These are phyloP conservation scores for Toxoplasma gondii DNA, from an alignment of 169 alveolate genomes.

Conservation along the genomic window DNA sequence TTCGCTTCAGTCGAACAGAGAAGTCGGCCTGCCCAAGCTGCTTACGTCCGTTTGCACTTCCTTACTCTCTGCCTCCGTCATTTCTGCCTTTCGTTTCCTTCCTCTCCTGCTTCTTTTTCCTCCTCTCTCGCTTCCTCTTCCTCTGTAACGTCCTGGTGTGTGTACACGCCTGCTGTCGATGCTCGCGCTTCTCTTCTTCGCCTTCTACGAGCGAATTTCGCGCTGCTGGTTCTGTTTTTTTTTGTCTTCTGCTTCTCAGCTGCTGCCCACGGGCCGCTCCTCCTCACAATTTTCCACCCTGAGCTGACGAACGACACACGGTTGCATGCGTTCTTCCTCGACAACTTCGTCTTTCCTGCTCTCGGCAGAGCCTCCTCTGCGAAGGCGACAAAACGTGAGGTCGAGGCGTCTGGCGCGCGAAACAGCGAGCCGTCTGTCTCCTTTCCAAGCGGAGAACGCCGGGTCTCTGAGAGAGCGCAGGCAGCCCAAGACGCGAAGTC, in stretches of 20 bases:
- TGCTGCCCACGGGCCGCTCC: background rate
- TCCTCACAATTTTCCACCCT: constrained; percentile 22
- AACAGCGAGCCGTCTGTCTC: background rate
- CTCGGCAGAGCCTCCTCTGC: background rate
- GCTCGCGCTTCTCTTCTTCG: background rate
- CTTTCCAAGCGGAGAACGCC: too few species aligned
- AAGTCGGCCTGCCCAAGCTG: too few species aligned
- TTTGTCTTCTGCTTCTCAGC: background rate
- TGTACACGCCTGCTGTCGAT: too few species aligned
- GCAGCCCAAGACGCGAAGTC: background rate
- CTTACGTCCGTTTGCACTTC: background rate
- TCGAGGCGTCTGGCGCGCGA: background rate
- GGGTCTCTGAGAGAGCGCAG: background rate
- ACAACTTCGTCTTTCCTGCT: background rate
- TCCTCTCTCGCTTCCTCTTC: background rate
- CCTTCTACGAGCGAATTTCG: background rate
- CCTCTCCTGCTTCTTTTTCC: background rate
- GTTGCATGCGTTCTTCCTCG: constrained; percentile 20
- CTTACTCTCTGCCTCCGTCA: too few species aligned
- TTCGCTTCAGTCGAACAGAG: too few species aligned
- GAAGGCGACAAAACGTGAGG: background rate
- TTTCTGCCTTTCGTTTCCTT: too few species aligned
- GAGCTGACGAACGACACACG: constrained; percentile 38
- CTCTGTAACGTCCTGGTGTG: background rate
- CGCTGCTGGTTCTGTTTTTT: background rate